A percentile compares a stretch with the other conserved stretches of the same genome.
Evolutionary conservation across 2,329 filamentous ascomycete genomes (phyloP).

Genomic region (Ceratocystis variospora): DNA sequence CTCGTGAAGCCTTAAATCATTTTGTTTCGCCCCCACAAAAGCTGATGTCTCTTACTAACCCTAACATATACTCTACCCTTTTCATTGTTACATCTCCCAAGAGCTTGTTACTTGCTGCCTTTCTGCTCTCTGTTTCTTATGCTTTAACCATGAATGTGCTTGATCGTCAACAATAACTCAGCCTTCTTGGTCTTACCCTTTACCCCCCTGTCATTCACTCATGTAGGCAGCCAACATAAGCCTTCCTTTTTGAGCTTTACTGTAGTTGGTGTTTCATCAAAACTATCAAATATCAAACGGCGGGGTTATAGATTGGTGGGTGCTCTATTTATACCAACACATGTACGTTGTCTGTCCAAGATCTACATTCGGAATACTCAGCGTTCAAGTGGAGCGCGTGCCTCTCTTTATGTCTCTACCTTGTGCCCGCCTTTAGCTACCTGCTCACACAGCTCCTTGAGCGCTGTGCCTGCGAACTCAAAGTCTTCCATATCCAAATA

Average conservation of each 20-base stretch:
- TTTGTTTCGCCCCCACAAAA: not conserved
- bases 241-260: no score
- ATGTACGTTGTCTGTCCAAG: no score
- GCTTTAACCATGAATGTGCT: not conserved
- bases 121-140: not conserved
- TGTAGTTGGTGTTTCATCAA: no score
- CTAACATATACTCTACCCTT: not conserved
- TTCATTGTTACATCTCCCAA: not conserved
- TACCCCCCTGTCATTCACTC: no score
- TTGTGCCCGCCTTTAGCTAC: slow-evolving; percentile 27
- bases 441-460: slow-evolving; percentile 38
- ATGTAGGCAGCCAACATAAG: no score
- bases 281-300: no score
- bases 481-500: slow-evolving; percentile 75
- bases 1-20: no score
- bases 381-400: not conserved
- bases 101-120: no score
- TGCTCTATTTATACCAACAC: no score
- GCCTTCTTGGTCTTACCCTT: not conserved
- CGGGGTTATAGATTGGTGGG: no score
- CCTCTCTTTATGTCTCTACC: not conserved
- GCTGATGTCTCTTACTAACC: not conserved
- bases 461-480: slow-evolving; percentile 46
- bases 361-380: no score
- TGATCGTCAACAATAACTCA: not conserved